Evolutionary conservation across 176 grass and related monocot genomes (phyloP).

Genomic region (Juncus inflexus): DNA sequence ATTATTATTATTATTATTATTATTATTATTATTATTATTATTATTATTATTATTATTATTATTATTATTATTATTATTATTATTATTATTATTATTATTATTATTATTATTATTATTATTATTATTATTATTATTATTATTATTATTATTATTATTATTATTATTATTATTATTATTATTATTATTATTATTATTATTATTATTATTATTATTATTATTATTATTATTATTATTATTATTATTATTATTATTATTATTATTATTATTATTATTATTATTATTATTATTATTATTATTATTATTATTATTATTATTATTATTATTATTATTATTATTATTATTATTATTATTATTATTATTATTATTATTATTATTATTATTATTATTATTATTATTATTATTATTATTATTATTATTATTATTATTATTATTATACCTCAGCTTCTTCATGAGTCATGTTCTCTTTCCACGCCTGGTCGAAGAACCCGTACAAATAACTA

Average conservation of each 20-base stretch:
- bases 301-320: not conserved
- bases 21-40: not conserved
- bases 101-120: not conserved
- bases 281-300: not conserved
- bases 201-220: not conserved
- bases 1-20: slow-evolving; percentile 6
- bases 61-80: slow-evolving; percentile 1
- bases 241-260: not conserved
- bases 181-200: not conserved
- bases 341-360: not conserved
- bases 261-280: not conserved
- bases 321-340: not conserved
- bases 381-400: not conserved
- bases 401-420: not conserved
- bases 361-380: not conserved
- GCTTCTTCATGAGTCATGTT: slow-evolving; percentile 92
- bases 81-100: not conserved
- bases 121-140: not conserved
- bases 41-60: not conserved
- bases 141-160: not conserved
- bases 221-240: not conserved
- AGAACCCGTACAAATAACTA: slow-evolving; percentile 76
- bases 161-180: slow-evolving; percentile 3
- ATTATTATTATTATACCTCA: slow-evolving; percentile 45
- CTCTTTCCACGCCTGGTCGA: slow-evolving; percentile 96